Evolutionary conservation across 2,329 filamentous ascomycete species (phyloP), one percentile per base, ranked within the genome.

Genomic region (Uncinocarpus reesii): DNA sequence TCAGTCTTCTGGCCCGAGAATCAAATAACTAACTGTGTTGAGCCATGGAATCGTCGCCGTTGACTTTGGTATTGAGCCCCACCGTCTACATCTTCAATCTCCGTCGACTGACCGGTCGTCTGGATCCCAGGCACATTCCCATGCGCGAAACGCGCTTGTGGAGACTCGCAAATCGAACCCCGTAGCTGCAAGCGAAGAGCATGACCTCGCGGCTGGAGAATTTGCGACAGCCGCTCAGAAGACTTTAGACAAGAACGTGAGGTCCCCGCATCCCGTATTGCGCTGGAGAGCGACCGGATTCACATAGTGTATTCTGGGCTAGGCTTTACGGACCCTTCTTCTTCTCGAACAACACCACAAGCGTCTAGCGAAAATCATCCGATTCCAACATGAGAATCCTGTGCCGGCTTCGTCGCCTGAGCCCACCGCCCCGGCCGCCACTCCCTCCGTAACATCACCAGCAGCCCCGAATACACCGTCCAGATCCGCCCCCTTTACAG

Each of bases 291-390:
- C n/a, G 15, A 7, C 15, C 36, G 8, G 8, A 15, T 20, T 21
- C 28, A 35, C n/a, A 41, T 28, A 32, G 2, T 31, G 13, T 4
- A n/a, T 11, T n/a, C 40, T 34, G 78, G 73, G 61, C 62, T 75
- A 95, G 73, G 90, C 89, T 11, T 69, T 94, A 42, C 80, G 92
- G 45, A 92, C 89, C 7, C 73, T 98, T 52, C 79, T 78, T 55
- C 77, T 96, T 2, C 80, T 98, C 50, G 87, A 95, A 65, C 77
- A 85, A 54, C 87, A 98, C 64, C 92, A 98, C 64, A 79, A 81
- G 56, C 81, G 80, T 53, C 80, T 96, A 10, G 87, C 89, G 13
- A 80, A 84, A 54, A 79, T 95, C 35, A 78, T 96, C 54, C 83
- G 83, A 60, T 77, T 83, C 36, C 82, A 85, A 31, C 69, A 73